These are phyloP conservation scores for Fusarium udum DNA, from an alignment of 2,329 filamentous ascomycete species.

Conservation along the genomic window DNA sequence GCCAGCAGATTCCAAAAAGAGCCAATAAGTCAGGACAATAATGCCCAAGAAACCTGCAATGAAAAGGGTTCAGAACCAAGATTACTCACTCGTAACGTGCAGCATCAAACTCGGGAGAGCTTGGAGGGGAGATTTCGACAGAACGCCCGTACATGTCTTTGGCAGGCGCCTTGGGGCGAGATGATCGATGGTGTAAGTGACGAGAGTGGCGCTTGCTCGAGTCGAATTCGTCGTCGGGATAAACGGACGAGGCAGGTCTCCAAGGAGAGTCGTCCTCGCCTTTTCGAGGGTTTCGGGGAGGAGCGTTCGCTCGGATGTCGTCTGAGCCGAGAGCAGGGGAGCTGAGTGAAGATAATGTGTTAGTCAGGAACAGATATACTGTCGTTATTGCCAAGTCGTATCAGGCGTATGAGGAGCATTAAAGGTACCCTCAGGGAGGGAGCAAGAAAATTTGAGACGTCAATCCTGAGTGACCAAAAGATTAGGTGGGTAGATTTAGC, in stretches of 20 bases:
- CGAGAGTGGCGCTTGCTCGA: conserved; percentile 28
- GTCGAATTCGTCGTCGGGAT: conserved; percentile 39
- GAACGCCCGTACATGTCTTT: conserved; percentile 42
- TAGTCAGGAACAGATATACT: conserved; percentile 23
- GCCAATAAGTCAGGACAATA: background rate
- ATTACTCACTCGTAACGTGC: conserved; percentile 54
- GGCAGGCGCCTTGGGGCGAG: conserved; percentile 49
- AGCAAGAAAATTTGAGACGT: background rate
- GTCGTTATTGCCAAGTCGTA: background rate
- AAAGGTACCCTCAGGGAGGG: background rate
- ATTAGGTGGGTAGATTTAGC: background rate
- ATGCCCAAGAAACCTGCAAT: conserved; percentile 25
- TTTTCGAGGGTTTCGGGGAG: conserved; percentile 50
- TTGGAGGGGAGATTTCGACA: conserved; percentile 63
- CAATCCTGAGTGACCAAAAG: background rate
- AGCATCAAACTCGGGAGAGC: conserved; percentile 61
- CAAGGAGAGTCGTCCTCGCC: conserved; percentile 42
- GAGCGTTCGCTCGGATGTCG: conserved; percentile 29
- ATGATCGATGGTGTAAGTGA: conserved; percentile 40
- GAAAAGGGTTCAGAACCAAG: background rate
- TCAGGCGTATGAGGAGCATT: background rate
- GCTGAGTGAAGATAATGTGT: conserved; percentile 29
- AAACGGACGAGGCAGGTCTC: conserved; percentile 68
- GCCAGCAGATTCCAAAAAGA: background rate
- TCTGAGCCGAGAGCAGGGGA: conserved; percentile 39